Percentiles rank a stretch among this genome's conserved stretches.
phyloP scores from a whole-genome alignment of 768 basidiomycete genomes.

The Boletus tylopilopsis region DNA sequence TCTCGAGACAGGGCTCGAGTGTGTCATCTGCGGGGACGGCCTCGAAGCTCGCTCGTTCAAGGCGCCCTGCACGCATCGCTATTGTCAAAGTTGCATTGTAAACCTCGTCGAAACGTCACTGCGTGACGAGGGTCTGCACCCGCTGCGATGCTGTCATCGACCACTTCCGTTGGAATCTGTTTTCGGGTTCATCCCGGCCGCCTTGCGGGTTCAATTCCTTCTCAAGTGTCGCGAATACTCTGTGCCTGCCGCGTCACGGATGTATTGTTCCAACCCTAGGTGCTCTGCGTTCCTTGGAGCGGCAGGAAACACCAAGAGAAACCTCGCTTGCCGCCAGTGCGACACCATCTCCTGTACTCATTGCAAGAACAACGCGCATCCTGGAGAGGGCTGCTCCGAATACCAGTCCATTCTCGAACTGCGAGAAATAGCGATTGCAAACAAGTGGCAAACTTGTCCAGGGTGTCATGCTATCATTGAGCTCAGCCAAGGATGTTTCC shows the following conservation, averaged over 20 bases:
- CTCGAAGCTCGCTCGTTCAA: conserved; percentile 27
- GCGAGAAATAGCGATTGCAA: conserved; percentile 39
- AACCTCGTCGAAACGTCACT: conserved; percentile 40
- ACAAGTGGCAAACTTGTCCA: conserved; percentile 64
- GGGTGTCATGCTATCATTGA: conserved; percentile 55
- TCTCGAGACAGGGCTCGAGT: conserved; percentile 16
- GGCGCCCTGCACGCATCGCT: conserved; percentile 44
- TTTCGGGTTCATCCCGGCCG: conserved; percentile 27
- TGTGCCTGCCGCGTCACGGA: conserved; percentile 36
- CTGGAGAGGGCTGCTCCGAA: conserved; percentile 36
- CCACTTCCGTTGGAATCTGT: conserved; percentile 30
- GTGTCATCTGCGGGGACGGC: conserved; percentile 42
- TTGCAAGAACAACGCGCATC: conserved; percentile 50
- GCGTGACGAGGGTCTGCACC: conserved; percentile 49
- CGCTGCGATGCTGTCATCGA: conserved; percentile 47
- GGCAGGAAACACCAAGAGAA: conserved; percentile 11
- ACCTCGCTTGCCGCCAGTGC: conserved; percentile 42
- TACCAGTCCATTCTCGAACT: conserved; percentile 42
- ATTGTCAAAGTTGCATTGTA: conserved; percentile 44
- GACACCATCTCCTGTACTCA: conserved; percentile 36
- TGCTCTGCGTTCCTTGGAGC: conserved; percentile 56
- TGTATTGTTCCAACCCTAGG: conserved; percentile 47
- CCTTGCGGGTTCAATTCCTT: conserved; percentile 33
- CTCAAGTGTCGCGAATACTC: conserved; percentile 46
- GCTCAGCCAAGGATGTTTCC: conserved; percentile 54